phyloP scores from a whole-genome alignment of 257 asterid species.

The Sherardia arvensis region DNA sequence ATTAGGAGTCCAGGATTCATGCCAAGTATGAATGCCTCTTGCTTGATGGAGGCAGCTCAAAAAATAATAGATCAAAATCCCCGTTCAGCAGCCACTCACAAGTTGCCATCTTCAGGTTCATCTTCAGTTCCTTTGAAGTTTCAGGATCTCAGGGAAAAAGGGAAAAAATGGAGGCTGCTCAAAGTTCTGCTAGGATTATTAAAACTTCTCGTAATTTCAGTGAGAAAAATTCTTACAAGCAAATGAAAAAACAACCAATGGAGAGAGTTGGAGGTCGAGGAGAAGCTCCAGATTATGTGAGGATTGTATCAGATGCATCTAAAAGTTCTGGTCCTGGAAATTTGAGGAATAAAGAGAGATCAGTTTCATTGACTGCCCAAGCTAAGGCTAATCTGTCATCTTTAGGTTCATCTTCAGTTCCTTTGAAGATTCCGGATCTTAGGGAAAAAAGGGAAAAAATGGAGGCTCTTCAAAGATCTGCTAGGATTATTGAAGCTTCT shows the following conservation, averaged over 20 bases:
- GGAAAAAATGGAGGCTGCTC: conserved; percentile 62
- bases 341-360: conserved; percentile 49
- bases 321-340: conserved; percentile 39
- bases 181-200: conserved; percentile 30
- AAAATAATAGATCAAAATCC: conserved; percentile 91
- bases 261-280: conserved; percentile 34
- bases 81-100: conserved; percentile 42
- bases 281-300: conserved; percentile 27
- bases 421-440: conserved; percentile 52
- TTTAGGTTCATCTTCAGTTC: conserved; percentile 56
- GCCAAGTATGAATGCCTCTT: conserved; percentile 83
- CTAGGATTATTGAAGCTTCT: conserved; percentile 27
- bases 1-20: conserved; percentile 86
- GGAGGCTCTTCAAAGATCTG: conserved; percentile 55
- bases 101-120: conserved; percentile 40
- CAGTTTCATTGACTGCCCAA: conserved; percentile 43
- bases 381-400: conserved; percentile 46
- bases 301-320: conserved; percentile 49
- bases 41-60: conserved; percentile 80
- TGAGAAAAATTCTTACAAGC: conserved; percentile 32
- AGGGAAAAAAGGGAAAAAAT: conserved; percentile 55
- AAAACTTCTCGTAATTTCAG: conserved; percentile 35
- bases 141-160: conserved; percentile 56
- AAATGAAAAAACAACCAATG: conserved; percentile 37
- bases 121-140: conserved; percentile 61